These are phyloP conservation scores for Hymenoscyphus infarciens DNA, from an alignment of 2,329 filamentous ascomycete species.

Conservation along the genomic window DNA sequence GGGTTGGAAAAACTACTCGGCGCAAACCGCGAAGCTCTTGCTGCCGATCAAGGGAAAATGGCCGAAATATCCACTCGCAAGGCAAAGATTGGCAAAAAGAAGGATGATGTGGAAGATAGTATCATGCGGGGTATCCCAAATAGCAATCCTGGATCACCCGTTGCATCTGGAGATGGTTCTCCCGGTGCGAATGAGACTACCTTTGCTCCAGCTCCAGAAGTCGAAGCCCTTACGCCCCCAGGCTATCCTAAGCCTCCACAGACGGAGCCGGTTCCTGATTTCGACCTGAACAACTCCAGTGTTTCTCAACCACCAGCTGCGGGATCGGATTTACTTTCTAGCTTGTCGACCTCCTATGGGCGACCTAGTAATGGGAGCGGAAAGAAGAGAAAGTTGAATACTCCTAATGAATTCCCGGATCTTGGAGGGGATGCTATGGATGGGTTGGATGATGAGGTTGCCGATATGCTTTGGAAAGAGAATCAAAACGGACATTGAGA, in stretches of 20 bases:
- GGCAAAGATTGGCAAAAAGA: constrained; percentile 72
- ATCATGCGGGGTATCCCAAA: constrained; percentile 79
- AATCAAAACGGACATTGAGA: constrained; percentile 13
- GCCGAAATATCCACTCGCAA: constrained; percentile 64
- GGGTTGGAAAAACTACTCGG: constrained; percentile 80
- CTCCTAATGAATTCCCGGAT: constrained; percentile 44
- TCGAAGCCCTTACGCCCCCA: constrained; percentile 86
- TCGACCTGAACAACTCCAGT: constrained; percentile 34
- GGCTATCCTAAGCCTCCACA: constrained; percentile 47
- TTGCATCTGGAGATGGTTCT: constrained; percentile 41
- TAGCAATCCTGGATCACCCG: constrained; percentile 47
- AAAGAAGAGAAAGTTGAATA: constrained; percentile 47
- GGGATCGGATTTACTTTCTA: constrained; percentile 39
- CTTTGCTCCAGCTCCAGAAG: constrained; percentile 60
- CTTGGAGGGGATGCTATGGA: constrained; percentile 48
- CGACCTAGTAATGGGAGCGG: constrained; percentile 33
- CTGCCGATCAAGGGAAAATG: constrained; percentile 65
- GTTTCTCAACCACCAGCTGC: constrained; percentile 25
- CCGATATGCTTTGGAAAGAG: constrained; percentile 48
- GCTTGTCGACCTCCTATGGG: constrained; percentile 36
- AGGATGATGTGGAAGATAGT: constrained; percentile 82
- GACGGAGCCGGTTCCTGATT: constrained; percentile 33
- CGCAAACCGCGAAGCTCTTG: constrained; percentile 65
- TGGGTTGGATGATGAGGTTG: constrained; percentile 59
- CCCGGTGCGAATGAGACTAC: constrained; percentile 18